Evolutionary conservation across 2,329 filamentous ascomycete genomes (phyloP), one percentile per base, ranked within the genome.

Genomic region (Stachybotrys chartarum): DNA sequence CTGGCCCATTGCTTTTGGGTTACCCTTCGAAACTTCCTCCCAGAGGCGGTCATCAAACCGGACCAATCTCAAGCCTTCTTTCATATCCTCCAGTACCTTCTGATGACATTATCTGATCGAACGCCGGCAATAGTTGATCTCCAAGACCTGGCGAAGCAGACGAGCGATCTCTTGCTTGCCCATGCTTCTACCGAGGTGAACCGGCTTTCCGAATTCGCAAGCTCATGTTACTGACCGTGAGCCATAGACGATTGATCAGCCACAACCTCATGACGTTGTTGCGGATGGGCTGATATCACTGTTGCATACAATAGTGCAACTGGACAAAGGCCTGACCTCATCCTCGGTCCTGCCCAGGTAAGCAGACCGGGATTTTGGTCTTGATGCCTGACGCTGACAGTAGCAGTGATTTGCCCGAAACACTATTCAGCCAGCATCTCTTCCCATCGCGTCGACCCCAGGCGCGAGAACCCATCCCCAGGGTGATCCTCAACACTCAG

Each of bases 391-490:
- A 6, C 35, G 10, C 45, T 47, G 18, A 47, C 45, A 47, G n/a
- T 47, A 12, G 30, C 39, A 70, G 67, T 10, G 55, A 68, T 24
- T 56, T 70, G 48, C 66, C 66, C 30, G 48, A 67, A 68, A 65
- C 71, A 3, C 66, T 91, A 1, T 83, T 91, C 61, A 81, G 78
- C 64, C 80, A 74, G 55, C 85, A 87, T 62, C 72, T 91, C 1
- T 90, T 90, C 60, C 87, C 88, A 0, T 75, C 78, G 1, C 66
- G 72, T n/a, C 68, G 69, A 60, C 66, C 59, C 30, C 60, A 60
- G 14, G 57, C 32, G 58, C 63, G 54, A 56, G 66, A 62, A 31
- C 69, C 57, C 51, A 72, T 69, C 56, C 75, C 66, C 18, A 70
- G 49, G 8, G 71, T 76, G 30, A 63, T 83, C 6, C 72, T 90